These are phyloP conservation scores for Wallacemonas sp. DNA, from an alignment of 208 protist species.

Conservation along the genomic window DNA sequence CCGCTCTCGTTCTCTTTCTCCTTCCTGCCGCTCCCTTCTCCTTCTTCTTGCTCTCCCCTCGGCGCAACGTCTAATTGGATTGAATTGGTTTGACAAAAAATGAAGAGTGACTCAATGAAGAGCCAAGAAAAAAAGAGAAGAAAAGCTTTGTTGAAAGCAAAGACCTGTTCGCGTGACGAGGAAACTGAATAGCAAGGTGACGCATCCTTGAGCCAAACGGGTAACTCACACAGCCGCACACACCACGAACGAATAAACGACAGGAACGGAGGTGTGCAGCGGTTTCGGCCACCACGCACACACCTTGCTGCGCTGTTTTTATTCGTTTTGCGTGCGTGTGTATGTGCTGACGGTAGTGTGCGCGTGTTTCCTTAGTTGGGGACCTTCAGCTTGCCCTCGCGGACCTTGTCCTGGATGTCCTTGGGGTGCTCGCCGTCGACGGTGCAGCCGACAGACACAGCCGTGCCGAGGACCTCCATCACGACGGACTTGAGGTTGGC, in stretches of 20 bases:
- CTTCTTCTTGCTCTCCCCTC: neutral
- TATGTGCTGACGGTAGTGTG: neutral
- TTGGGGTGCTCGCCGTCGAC: constrained; percentile 95
- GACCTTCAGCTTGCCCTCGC: constrained; percentile 92
- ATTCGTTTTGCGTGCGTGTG: neutral
- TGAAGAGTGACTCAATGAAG: no score
- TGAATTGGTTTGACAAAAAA: no score
- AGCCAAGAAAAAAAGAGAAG: constrained; percentile 7
- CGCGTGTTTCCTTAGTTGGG: constrained; percentile 65
- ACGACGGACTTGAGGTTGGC: constrained; percentile 95
- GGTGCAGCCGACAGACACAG: constrained; percentile 98
- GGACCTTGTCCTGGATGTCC: constrained; percentile 94
- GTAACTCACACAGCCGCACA: neutral
- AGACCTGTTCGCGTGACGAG: neutral
- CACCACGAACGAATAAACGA: neutral
- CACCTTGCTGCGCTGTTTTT: no score
- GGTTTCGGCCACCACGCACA: no score
- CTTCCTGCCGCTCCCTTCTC: neutral
- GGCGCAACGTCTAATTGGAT: no score
- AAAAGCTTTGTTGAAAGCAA: constrained; percentile 1
- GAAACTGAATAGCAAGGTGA: constrained; percentile 10
- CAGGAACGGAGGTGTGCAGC: neutral
- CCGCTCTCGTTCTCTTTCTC: neutral
- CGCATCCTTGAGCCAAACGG: no score
- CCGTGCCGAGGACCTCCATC: constrained; percentile 99